These are phyloP conservation scores for Choricystis sp. DNA, from an alignment of 139 green algal genomes.

Conservation along the genomic window DNA sequence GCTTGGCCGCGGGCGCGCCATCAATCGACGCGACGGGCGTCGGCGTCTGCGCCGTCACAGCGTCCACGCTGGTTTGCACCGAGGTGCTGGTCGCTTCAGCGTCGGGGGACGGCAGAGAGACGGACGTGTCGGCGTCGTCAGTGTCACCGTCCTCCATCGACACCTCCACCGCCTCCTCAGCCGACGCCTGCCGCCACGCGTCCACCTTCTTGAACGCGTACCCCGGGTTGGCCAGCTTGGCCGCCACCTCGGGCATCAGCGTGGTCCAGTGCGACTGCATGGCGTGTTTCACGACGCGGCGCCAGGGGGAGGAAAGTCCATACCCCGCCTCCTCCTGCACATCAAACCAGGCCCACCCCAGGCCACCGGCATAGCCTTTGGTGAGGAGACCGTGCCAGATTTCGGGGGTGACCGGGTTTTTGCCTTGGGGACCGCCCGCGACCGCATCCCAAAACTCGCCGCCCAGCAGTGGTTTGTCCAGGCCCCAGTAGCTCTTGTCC, in stretches of 20 bases:
- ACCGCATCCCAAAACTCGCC: neutral
- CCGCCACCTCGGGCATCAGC: neutral
- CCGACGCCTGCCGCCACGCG: too few relatives aligned
- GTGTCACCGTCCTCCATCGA: too few relatives aligned
- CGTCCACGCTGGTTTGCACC: too few relatives aligned
- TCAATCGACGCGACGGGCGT: too few relatives aligned
- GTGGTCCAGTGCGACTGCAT: neutral
- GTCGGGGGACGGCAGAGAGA: too few relatives aligned
- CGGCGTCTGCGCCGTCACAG: too few relatives aligned
- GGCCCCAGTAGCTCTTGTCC: neutral
- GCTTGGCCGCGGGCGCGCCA: too few relatives aligned
- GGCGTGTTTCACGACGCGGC: neutral
- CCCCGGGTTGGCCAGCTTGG: neutral
- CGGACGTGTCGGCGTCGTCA: too few relatives aligned
- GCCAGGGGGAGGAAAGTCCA: neutral
- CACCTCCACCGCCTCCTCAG: too few relatives aligned
- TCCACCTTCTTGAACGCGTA: neutral
- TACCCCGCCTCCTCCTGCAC: neutral
- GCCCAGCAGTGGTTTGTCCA: neutral
- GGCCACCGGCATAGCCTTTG: neutral
- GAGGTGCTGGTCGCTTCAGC: too few relatives aligned
- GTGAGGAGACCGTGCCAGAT: neutral
- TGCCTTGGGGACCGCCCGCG: neutral
- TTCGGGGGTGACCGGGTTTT: neutral
- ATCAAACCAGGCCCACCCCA: neutral